These are phyloP conservation scores for Ogataea kodamae DNA, from an alignment of 805 yeast species.

Conservation along the genomic window DNA sequence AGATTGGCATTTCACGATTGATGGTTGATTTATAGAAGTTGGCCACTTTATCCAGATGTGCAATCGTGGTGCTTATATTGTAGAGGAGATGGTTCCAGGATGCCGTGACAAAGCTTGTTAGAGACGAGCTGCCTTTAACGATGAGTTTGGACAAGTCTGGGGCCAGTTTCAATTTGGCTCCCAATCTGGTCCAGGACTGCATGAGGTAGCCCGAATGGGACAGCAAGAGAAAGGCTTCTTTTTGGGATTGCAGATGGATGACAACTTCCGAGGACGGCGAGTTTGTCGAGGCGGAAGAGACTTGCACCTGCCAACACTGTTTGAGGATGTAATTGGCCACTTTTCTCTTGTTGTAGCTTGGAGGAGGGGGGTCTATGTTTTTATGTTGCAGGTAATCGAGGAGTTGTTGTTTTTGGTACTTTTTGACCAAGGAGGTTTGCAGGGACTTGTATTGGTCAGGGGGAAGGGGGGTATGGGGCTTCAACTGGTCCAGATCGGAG, in stretches of 20 bases:
- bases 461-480: conserved; percentile 26
- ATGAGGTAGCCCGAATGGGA: conserved; percentile 32
- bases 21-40: conserved; percentile 17
- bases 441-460: conserved; percentile 22
- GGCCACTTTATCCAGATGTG: conserved; percentile 21
- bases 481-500: conserved; percentile 27
- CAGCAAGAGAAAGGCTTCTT: conserved; percentile 32
- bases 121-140: conserved; percentile 28
- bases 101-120: conserved; percentile 33
- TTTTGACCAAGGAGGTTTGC: conserved; percentile 15
- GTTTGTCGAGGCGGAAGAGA: conserved; percentile 12
- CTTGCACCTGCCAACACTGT: conserved; percentile 27
- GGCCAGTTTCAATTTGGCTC: conserved; percentile 32
- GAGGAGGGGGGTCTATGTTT: conserved; percentile 8
- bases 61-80: conserved; percentile 20
- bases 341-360: conserved; percentile 17
- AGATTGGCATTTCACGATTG: conserved; percentile 24
- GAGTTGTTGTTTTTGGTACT: conserved; percentile 26
- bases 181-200: conserved; percentile 34
- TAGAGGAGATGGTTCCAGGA: conserved; percentile 33
- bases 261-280: conserved; percentile 22
- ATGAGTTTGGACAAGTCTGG: conserved; percentile 26
- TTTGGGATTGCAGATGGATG: conserved; percentile 26
- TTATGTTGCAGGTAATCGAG: conserved; percentile 17
- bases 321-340: conserved; percentile 23